These are phyloP conservation scores for Fusarium miscanthi DNA, from an alignment of 2,329 filamentous ascomycete genomes.

Conservation along the genomic window DNA sequence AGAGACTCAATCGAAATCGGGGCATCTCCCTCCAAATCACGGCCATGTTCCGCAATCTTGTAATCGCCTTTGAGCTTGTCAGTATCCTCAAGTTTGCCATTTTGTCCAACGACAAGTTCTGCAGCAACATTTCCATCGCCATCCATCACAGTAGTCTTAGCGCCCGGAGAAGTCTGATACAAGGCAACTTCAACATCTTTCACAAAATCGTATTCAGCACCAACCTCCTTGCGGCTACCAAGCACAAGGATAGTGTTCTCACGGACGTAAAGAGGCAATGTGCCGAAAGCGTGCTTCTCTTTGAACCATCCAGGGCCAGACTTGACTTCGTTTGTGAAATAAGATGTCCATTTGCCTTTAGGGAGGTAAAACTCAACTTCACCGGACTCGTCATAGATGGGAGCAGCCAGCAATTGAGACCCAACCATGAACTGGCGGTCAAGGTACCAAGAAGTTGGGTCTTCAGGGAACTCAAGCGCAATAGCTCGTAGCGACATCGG, in stretches of 20 bases:
- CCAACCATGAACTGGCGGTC: conserved; percentile 83
- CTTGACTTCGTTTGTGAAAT: conserved; percentile 61
- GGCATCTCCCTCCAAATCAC: conserved; percentile 43
- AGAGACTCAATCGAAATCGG: conserved; percentile 43
- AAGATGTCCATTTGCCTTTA: conserved; percentile 59
- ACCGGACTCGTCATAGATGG: conserved; percentile 71
- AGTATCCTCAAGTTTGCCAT: conserved; percentile 55
- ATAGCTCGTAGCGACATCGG: conserved; percentile 73
- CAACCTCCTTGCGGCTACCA: conserved; percentile 53
- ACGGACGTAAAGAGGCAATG: conserved; percentile 67
- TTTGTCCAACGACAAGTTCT: conserved; percentile 52
- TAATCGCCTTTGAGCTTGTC: conserved; percentile 54
- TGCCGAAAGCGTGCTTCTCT: conserved; percentile 69
- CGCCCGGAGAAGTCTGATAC: conserved; percentile 56
- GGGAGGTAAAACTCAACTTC: conserved; percentile 74
- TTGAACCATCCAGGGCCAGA: conserved; percentile 67
- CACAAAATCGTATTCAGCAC: conserved; percentile 61
- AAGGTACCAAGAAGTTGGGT: conserved; percentile 73
- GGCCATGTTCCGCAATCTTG: conserved; percentile 40
- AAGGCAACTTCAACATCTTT: conserved; percentile 60
- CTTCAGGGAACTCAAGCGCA: conserved; percentile 76
- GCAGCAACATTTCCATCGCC: conserved; percentile 56
- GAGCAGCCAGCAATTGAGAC: conserved; percentile 69
- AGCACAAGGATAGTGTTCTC: conserved; percentile 63
- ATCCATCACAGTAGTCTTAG: conserved; percentile 56